phyloP scores from a whole-genome alignment of 1,139 yeast species.

The Candida sojae region DNA sequence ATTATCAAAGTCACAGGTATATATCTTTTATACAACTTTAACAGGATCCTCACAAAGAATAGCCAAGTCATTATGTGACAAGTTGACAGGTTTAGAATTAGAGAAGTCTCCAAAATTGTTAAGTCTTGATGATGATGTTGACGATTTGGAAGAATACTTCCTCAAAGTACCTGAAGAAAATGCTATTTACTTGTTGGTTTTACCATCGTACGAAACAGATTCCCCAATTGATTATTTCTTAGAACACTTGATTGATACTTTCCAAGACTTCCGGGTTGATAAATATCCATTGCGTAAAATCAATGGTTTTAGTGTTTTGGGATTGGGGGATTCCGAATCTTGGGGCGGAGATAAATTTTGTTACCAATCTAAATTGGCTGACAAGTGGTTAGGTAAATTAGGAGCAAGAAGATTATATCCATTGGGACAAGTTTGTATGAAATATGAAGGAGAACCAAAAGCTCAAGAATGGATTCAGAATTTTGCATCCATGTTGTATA shows the following conservation, averaged over 20 bases:
- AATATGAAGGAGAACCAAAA: constrained; percentile 62
- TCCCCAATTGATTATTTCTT: constrained; percentile 88
- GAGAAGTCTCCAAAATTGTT: constrained; percentile 52
- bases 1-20: constrained; percentile 48
- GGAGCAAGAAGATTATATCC: constrained; percentile 89
- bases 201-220: constrained; percentile 92
- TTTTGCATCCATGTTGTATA: constrained; percentile 59
- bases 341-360: constrained; percentile 82
- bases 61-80: constrained; percentile 53
- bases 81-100: constrained; percentile 34
- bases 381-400: constrained; percentile 73
- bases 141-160: constrained; percentile 83
- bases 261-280: constrained; percentile 83
- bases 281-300: constrained; percentile 69
- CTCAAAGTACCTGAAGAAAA: constrained; percentile 56
- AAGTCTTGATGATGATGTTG: constrained; percentile 78
- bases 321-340: constrained; percentile 84
- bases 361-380: constrained; percentile 79
- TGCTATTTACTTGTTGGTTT: constrained; percentile 68
- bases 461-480: constrained; percentile 68
- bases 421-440: constrained; percentile 82
- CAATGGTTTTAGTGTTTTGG: constrained; percentile 82
- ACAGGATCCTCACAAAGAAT: constrained; percentile 80
- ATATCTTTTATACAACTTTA: constrained; percentile 78
- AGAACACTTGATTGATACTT: constrained; percentile 77